phyloP scores from a whole-genome alignment of 202 grass and related monocot genomes.

The Carex arenaria region DNA sequence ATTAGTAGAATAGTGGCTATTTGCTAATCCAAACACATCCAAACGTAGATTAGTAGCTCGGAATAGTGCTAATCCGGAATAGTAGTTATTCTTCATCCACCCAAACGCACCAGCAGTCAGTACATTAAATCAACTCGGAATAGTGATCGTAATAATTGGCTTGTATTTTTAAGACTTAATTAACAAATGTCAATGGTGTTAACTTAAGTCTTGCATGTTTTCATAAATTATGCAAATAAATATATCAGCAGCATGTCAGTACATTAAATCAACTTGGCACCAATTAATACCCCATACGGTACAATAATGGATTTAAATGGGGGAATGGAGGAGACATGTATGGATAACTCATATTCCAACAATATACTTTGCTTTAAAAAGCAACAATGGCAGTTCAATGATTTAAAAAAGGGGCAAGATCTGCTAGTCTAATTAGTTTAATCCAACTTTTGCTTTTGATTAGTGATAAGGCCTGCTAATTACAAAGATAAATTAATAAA shows the following conservation, averaged over 20 bases:
- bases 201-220: not conserved
- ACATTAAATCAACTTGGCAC: not conserved
- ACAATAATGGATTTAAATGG: not conserved
- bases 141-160: not conserved
- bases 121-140: no score
- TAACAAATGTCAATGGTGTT: not conserved
- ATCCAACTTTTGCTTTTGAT: conserved; percentile 25
- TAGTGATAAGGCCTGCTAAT: conserved; percentile 24
- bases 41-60: no score
- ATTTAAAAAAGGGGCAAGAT: not conserved
- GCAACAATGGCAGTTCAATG: conserved; percentile 5
- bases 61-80: no score
- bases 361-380: conserved; percentile 11
- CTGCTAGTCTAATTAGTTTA: conserved; percentile 2
- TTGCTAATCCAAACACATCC: no score
- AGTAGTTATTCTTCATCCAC: no score
- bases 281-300: not conserved
- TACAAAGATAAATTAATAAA: not conserved
- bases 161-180: not conserved
- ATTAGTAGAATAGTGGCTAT: no score
- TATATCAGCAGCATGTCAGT: not conserved
- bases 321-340: not conserved
- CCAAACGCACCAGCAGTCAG: no score
- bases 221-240: not conserved
- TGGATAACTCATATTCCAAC: not conserved